Conservation (phyloP, 371 early-diverging fungal genomes). For the Nosema bombycis region DNA sequence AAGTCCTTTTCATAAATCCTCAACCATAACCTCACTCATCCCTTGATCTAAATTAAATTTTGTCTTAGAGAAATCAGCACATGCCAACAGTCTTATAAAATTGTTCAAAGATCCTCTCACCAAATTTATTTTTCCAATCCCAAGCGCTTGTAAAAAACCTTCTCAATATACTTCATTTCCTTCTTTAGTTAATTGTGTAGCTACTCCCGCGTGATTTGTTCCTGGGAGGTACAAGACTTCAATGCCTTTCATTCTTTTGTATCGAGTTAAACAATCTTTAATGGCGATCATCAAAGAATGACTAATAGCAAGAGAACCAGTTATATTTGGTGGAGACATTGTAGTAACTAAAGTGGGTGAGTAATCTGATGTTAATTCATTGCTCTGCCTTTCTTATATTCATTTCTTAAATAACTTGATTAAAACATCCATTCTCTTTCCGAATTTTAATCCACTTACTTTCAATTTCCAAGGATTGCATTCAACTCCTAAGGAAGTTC, state of each 20-base stretch:
- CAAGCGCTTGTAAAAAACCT: slow-evolving; percentile 77
- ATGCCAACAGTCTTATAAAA: slow-evolving; percentile 82
- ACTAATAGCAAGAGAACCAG: slow-evolving; percentile 90
- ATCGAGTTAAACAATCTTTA: slow-evolving; percentile 88
- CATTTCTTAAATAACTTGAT: no score
- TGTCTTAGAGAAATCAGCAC: slow-evolving; percentile 83
- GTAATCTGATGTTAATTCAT: no score
- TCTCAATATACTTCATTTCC: slow-evolving; percentile 76
- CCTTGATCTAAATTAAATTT: slow-evolving; percentile 87
- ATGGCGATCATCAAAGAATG: slow-evolving; percentile 91
- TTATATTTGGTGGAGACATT: slow-evolving; percentile 97
- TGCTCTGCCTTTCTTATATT: no score
- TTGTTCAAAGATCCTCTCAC: slow-evolving; percentile 75
- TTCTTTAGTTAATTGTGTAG: slow-evolving; percentile 84
- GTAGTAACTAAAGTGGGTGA: slow-evolving; percentile 77
- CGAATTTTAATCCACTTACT: no score
- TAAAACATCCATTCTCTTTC: no score
- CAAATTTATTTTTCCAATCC: slow-evolving; percentile 85
- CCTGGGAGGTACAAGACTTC: slow-evolving; percentile 91
- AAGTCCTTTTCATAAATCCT: slow-evolving; percentile 95
- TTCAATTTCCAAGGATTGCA: no score
- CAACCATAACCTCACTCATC: slow-evolving; percentile 75
- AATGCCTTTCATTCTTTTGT: slow-evolving; percentile 87
- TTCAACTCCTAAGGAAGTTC: no score
- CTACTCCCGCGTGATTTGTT: slow-evolving; percentile 96